These are phyloP conservation scores for Chrysoporthe deuterocubensis DNA, from an alignment of 2,329 filamentous ascomycete genomes.

Conservation along the genomic window DNA sequence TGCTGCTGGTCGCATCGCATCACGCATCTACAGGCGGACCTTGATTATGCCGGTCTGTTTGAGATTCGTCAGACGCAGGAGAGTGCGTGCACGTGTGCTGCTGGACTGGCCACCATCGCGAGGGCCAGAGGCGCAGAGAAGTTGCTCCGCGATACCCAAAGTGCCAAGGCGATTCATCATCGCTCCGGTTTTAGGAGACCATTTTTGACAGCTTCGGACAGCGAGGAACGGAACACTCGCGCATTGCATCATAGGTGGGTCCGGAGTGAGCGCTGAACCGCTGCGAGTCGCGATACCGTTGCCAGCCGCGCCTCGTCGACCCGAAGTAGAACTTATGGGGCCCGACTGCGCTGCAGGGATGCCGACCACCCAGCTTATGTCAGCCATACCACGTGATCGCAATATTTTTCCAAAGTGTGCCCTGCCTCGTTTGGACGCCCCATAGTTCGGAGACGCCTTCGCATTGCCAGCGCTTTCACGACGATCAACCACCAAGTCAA, in stretches of 20 bases:
- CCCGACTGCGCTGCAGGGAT: constrained; percentile 18
- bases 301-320: constrained; percentile 17
- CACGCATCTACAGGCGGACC: neutral
- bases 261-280: neutral
- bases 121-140: neutral
- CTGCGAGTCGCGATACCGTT: constrained; percentile 4
- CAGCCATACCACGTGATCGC: constrained; percentile 15
- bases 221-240: constrained; percentile 18
- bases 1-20: neutral
- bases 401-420: constrained; percentile 12
- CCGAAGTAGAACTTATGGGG: too few species aligned
- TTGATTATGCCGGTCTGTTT: neutral
- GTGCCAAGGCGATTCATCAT: constrained; percentile 1
- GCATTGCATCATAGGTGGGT: constrained; percentile 28
- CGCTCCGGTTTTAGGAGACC: constrained; percentile 27
- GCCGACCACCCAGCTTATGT: neutral
- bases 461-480: constrained; percentile 18
- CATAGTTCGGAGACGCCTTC: constrained; percentile 14
- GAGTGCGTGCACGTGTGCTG: neutral
- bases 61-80: neutral
- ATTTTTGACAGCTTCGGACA: constrained; percentile 22
- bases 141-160: neutral
- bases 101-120: neutral
- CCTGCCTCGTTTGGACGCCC: constrained; percentile 10
- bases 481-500: constrained; percentile 34